A percentile compares a stretch with the other conserved stretches of the same genome.
phyloP scores from a whole-genome alignment of 306 rosid species.

The Oxytropis ochrocephala region DNA sequence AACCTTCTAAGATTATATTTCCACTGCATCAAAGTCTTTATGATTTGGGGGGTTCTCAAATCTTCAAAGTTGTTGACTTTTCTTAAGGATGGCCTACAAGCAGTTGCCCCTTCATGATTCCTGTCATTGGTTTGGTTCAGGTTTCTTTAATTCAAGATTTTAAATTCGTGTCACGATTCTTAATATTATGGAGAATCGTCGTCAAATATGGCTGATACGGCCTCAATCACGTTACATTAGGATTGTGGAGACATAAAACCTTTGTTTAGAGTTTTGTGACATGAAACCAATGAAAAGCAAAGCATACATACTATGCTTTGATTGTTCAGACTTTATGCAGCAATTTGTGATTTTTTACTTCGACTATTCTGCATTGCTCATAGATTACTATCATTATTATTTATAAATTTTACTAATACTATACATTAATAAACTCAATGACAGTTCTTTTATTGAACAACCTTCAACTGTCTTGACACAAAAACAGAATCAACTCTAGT shows the following conservation, averaged over 20 bases:
- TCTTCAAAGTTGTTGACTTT: neutral
- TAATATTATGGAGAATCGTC: too few relatives aligned
- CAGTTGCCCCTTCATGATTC: neutral
- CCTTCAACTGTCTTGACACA: neutral
- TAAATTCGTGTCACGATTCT: too few relatives aligned
- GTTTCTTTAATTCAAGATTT: too few relatives aligned
- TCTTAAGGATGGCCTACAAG: neutral
- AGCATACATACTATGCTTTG: neutral
- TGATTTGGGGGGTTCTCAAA: neutral
- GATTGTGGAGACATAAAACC: too few relatives aligned
- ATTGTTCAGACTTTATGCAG: neutral
- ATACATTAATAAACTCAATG: neutral
- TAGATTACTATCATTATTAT: neutral
- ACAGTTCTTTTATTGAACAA: neutral
- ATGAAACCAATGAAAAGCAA: too few relatives aligned
- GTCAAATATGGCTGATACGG: too few relatives aligned
- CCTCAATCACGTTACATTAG: too few relatives aligned
- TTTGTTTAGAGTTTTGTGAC: too few relatives aligned
- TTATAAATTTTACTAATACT: neutral
- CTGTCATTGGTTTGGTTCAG: neutral
- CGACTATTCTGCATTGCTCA: conserved; percentile 7
- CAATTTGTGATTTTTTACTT: conserved; percentile 1
- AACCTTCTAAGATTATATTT: neutral
- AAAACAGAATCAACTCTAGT: too few relatives aligned
- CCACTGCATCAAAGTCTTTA: neutral